Percentiles rank a stretch among this genome's conserved stretches.
Evolutionary conservation across 164 flowering plant species (phyloP).

Genomic region (Taxillus chinensis): DNA sequence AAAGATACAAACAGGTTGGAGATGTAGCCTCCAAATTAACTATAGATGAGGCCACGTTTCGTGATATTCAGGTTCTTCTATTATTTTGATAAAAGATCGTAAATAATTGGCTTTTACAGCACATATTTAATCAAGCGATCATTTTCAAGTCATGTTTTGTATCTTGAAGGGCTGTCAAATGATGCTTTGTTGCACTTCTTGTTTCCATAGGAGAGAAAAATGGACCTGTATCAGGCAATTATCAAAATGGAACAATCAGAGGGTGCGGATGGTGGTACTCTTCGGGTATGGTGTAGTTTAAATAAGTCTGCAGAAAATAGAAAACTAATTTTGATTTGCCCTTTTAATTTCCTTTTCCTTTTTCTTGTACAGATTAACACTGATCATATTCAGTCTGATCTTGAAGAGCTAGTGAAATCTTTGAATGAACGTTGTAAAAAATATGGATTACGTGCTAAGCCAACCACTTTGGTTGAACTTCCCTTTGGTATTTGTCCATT

Average conservation of each 20-base stretch:
- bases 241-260: constrained; percentile 76
- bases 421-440: constrained; percentile 90
- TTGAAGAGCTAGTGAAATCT: constrained; percentile 71
- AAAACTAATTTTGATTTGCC: neutral
- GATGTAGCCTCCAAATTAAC: constrained; percentile 3
- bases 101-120: neutral
- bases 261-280: constrained; percentile 45
- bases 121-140: neutral
- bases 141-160: neutral
- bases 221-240: constrained; percentile 80
- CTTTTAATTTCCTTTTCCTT: neutral
- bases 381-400: constrained; percentile 62
- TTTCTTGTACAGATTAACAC: constrained; percentile 49
- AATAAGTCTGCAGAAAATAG: neutral
- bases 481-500: constrained; percentile 64
- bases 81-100: neutral
- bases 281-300: constrained; percentile 44
- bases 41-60: constrained; percentile 5
- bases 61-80: constrained; percentile 6
- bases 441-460: constrained; percentile 73
- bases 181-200: neutral
- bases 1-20: constrained; percentile 4
- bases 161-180: no score
- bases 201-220: constrained; percentile 52
- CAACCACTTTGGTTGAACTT: constrained; percentile 71